A percentile compares a stretch with the other conserved stretches of the same genome.
Evolutionary conservation across 352 stramenopile species (phyloP).

Genomic region (Phytophthora sp.): DNA sequence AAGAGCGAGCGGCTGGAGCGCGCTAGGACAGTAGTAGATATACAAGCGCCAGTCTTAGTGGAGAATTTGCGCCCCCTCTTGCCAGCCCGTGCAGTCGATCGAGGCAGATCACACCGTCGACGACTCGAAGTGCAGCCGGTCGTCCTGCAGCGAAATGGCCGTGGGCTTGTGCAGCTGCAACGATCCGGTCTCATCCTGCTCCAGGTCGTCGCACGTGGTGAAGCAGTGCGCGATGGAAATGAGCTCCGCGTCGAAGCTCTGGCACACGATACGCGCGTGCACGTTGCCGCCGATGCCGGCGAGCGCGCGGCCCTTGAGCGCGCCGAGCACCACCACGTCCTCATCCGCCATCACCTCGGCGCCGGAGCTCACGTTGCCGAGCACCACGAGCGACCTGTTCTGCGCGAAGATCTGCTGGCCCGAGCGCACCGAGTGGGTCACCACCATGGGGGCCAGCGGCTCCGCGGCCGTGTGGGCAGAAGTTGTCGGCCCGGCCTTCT

Average conservation of each 20-base stretch:
- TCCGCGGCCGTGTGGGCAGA: constrained; percentile 6
- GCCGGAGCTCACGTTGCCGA: constrained; percentile 88
- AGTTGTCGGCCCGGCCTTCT: constrained; percentile 6
- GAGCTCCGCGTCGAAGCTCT: constrained; percentile 90
- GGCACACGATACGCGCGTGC: constrained; percentile 66
- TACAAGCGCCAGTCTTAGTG: constrained; percentile 28
- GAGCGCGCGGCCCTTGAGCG: constrained; percentile 85
- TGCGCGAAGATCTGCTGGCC: constrained; percentile 91
- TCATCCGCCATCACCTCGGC: constrained; percentile 89
- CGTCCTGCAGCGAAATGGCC: constrained; percentile 57
- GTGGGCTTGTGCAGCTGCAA: constrained; percentile 64
- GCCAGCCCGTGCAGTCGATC: neutral
- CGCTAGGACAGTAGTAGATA: constrained; percentile 20
- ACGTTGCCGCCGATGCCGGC: constrained; percentile 84
- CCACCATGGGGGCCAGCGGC: constrained; percentile 58
- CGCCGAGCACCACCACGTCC: constrained; percentile 84
- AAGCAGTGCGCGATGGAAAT: constrained; percentile 91
- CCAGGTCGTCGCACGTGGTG: constrained; percentile 86
- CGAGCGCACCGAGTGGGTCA: constrained; percentile 78
- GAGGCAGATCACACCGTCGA: constrained; percentile 17
- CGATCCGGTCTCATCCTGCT: constrained; percentile 40
- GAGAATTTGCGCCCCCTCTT: constrained; percentile 5
- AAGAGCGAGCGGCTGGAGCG: neutral
- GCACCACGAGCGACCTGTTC: constrained; percentile 78
- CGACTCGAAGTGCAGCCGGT: constrained; percentile 75